These are phyloP conservation scores for Hypoxylon subgilvum DNA, from an alignment of 495 filamentous ascomycete genomes.

Conservation along the genomic window DNA sequence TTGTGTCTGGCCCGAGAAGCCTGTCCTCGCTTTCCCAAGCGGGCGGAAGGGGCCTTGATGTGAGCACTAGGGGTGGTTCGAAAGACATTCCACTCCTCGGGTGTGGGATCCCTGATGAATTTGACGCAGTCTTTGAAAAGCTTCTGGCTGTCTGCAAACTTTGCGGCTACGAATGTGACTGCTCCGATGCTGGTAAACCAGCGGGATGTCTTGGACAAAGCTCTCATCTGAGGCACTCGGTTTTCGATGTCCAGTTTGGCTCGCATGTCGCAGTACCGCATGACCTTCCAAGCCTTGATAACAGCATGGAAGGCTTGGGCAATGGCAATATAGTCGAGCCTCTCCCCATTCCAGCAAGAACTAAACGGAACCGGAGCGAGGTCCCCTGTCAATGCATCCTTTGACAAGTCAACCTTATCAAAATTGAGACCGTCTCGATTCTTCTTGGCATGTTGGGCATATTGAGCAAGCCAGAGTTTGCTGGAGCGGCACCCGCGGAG, in stretches of 20 bases:
- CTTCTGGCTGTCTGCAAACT: slow-evolving; percentile 49
- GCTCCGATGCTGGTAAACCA: slow-evolving; percentile 73
- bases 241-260: slow-evolving; percentile 62
- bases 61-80: slow-evolving; percentile 39
- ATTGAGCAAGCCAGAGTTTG: slow-evolving; percentile 61
- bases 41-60: slow-evolving; percentile 39
- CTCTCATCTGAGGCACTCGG: slow-evolving; percentile 68
- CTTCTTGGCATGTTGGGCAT: slow-evolving; percentile 44
- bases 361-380: slow-evolving; percentile 55
- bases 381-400: slow-evolving; percentile 44
- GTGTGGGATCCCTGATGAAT: slow-evolving; percentile 73
- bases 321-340: slow-evolving; percentile 58
- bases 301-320: slow-evolving; percentile 55
- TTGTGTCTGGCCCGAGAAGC: slow-evolving; percentile 44
- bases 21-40: slow-evolving; percentile 41
- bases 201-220: slow-evolving; percentile 69
- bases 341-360: slow-evolving; percentile 56
- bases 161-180: slow-evolving; percentile 70
- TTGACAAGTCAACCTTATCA: slow-evolving; percentile 41
- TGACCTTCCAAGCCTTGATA: slow-evolving; percentile 54
- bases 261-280: slow-evolving; percentile 66
- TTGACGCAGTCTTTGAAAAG: slow-evolving; percentile 69
- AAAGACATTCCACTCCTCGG: slow-evolving; percentile 67
- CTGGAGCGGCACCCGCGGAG: slow-evolving; percentile 71
- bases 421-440: slow-evolving; percentile 35